phyloP scores from a whole-genome alignment of 805 yeast species.

The Candida suzukii region DNA sequence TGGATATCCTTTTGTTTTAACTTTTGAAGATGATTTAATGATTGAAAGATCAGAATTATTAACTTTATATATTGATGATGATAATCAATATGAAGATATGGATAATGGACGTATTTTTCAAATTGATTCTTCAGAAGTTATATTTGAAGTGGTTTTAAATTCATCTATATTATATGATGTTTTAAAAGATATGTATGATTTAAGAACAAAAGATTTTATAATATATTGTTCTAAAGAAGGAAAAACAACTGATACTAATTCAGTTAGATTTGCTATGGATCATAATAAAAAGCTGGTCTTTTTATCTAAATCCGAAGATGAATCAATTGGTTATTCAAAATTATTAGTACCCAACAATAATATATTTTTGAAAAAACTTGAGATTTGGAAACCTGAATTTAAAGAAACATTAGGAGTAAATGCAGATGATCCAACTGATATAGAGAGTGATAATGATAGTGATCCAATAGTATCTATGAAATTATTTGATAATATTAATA shows the following conservation, averaged over 20 bases:
- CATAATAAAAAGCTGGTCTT: slow-evolving; percentile 39
- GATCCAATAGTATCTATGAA: slow-evolving; percentile 9
- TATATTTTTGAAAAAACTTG: slow-evolving; percentile 54
- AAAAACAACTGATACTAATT: background rate
- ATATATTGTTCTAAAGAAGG: slow-evolving; percentile 29
- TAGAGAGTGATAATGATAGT: slow-evolving; percentile 22
- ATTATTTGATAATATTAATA: slow-evolving; percentile 18
- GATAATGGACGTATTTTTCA: slow-evolving; percentile 16
- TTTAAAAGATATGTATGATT: slow-evolving; percentile 48
- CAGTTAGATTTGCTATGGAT: background rate
- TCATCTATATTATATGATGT: slow-evolving; percentile 49
- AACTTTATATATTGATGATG: slow-evolving; percentile 30
- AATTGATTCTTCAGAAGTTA: slow-evolving; percentile 32
- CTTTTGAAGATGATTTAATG: slow-evolving; percentile 44
- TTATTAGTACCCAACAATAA: slow-evolving; percentile 58
- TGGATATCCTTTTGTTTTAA: slow-evolving; percentile 47
- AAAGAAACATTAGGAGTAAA: background rate
- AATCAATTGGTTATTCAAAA: slow-evolving; percentile 60
- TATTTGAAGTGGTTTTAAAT: slow-evolving; percentile 45
- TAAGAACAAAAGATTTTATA: slow-evolving; percentile 44
- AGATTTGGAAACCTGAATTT: slow-evolving; percentile 22
- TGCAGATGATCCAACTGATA: background rate
- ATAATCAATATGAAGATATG: slow-evolving; percentile 22
- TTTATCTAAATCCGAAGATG: slow-evolving; percentile 53
- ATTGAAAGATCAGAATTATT: slow-evolving; percentile 53